Percentiles rank a stretch among this genome's conserved stretches.
Evolutionary conservation across 306 rosid genomes (phyloP).

Genomic region (Phaseolus lunatus): DNA sequence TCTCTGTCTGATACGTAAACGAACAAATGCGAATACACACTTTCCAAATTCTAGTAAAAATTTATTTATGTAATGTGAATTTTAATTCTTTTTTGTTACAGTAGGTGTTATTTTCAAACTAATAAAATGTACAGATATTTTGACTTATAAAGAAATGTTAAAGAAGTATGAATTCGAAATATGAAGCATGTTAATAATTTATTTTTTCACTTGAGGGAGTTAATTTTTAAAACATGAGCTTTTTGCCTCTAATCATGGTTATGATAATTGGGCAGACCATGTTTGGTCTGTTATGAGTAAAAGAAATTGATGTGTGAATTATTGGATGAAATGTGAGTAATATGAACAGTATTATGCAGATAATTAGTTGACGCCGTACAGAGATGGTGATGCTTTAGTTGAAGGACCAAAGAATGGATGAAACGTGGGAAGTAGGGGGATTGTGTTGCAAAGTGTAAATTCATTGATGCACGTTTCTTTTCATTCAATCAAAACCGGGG

Average conservation of each 20-base stretch:
- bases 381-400: too few relatives aligned
- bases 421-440: slow-evolving; percentile 35
- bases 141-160: too few relatives aligned
- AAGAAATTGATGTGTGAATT: slow-evolving; percentile 23
- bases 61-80: too few relatives aligned
- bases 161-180: too few relatives aligned
- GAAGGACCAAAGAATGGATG: too few relatives aligned
- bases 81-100: too few relatives aligned
- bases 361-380: too few relatives aligned
- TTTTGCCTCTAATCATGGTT: slow-evolving; percentile 47
- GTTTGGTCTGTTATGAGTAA: slow-evolving; percentile 16
- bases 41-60: too few relatives aligned
- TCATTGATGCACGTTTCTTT: not conserved
- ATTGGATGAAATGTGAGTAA: not conserved
- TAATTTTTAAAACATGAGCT: slow-evolving; percentile 18
- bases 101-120: too few relatives aligned
- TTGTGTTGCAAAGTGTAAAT: slow-evolving; percentile 21
- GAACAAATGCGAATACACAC: slow-evolving; percentile 59
- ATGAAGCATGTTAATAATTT: too few relatives aligned
- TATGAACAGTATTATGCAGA: not conserved
- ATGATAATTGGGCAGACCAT: slow-evolving; percentile 28
- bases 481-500: not conserved
- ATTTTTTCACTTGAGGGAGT: not conserved
- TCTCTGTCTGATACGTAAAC: slow-evolving; percentile 53
- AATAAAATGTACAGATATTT: too few relatives aligned